Base-by-base conservation (phyloP, 2,329 filamentous ascomycete species). In the Alternaria sp. region DNA sequence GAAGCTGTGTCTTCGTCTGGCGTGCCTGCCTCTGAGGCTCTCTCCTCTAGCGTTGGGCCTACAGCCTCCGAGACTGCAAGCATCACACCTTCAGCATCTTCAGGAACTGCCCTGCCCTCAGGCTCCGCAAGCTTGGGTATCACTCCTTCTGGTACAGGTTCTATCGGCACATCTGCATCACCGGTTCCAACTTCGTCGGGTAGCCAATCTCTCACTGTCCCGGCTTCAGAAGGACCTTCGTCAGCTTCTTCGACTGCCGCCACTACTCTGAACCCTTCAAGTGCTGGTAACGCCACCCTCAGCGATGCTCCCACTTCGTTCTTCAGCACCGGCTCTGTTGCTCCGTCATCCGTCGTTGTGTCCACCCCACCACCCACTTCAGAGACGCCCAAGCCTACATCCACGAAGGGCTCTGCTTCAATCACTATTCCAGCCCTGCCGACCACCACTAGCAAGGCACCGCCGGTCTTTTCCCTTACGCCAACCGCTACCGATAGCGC, bases 401-500 rank as follows among this genome's bases (percentile, higher is more conserved):
- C 61, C 7, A 63, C 52, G 19, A 53, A 55, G 47, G 66, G 36
- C 36, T 17, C 53, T 49, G 62, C 62, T 5, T 67, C 67, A 5
- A 59, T 66, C 15, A 65, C 68, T 3, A 64, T 71, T 55, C 30
- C 61, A 6, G 67, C 69, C 9, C 60, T 69, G 7, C 65, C 73
- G 13, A 67, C 68, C 3, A 23, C 47, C 28, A 70, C 73, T 9
- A 67, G 69, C 59, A 71, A 62, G 40, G 63, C 73, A 19, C 72
- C 74, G 6, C 72, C 79, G 5, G 73, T 75, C 9, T 72, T 78
- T 4, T 83, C 82, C n/a, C 80, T 85, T n/a, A 61, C 72, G 11
- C 79, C 83, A 2, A 86, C 80, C 11, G 83, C 81, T 15, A 83
- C 82, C 10, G 79, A 86, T 68, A 79, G 79, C 21, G 79, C 77